Conservation (phyloP, 306 rosid genomes). For the Acacia acuminata region DNA sequence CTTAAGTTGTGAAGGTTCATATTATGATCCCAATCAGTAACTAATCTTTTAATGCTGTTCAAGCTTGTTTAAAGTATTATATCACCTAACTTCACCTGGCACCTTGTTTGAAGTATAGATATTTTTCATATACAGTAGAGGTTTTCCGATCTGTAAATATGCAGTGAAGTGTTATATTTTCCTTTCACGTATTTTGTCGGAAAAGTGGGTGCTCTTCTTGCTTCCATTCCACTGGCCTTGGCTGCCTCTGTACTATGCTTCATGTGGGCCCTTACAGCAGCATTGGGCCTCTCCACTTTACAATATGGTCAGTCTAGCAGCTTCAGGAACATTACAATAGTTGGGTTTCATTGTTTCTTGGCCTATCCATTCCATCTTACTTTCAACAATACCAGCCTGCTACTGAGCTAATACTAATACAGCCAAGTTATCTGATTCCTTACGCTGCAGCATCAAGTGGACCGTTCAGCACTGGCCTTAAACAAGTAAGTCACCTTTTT, state of each 20-base stretch:
- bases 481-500: conserved; percentile 53
- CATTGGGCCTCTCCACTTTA: conserved; percentile 78
- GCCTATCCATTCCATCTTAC: conserved; percentile 91
- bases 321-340: conserved; percentile 78
- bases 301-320: conserved; percentile 75
- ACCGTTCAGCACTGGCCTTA: conserved; percentile 64
- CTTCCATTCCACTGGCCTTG: conserved; percentile 87
- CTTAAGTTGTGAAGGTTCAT: neutral
- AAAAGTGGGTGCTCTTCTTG: conserved; percentile 96
- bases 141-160: neutral
- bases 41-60: conserved; percentile 3
- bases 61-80: conserved; percentile 11
- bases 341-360: conserved; percentile 90
- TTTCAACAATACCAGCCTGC: conserved; percentile 85
- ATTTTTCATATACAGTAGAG: neutral
- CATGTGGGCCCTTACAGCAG: conserved; percentile 83
- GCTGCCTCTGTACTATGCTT: conserved; percentile 89
- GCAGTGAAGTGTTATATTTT: neutral
- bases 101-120: conserved; percentile 4
- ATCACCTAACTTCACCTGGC: neutral
- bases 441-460: conserved; percentile 89
- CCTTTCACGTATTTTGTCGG: conserved; percentile 42
- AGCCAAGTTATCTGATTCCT: conserved; percentile 84
- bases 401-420: conserved; percentile 64
- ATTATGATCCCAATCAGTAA: neutral